A percentile compares a stretch with the other conserved stretches of the same genome.
Conservation (phyloP, 1,139 yeast genomes). For the Protomyces arabidopsidicola region DNA sequence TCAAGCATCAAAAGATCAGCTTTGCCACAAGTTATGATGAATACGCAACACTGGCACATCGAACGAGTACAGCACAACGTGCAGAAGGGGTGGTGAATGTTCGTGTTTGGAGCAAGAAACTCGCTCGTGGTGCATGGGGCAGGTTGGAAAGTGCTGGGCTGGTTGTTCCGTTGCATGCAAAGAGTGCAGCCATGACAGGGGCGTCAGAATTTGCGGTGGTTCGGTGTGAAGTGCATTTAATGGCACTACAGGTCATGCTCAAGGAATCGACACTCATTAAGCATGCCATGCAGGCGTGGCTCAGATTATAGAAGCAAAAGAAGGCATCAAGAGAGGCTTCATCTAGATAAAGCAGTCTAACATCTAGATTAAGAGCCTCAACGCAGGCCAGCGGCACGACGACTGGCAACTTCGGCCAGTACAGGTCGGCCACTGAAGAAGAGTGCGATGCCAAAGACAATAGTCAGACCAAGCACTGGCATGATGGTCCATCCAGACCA, state of each 20-base stretch:
- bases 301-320: background rate
- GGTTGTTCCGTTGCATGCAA: constrained; percentile 30
- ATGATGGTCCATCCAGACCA: constrained; percentile 25
- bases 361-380: background rate
- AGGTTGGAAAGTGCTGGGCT: constrained; percentile 10
- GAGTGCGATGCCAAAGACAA: constrained; percentile 3
- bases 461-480: constrained; percentile 5
- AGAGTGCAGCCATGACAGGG: constrained; percentile 18
- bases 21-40: constrained; percentile 76
- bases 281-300: background rate
- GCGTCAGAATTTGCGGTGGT: constrained; percentile 33
- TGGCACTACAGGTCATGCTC: background rate
- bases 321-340: background rate
- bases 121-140: constrained; percentile 11
- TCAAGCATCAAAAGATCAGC: constrained; percentile 48
- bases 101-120: background rate
- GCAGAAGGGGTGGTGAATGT: constrained; percentile 8
- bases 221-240: constrained; percentile 7
- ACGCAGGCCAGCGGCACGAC: constrained; percentile 13
- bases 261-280: background rate
- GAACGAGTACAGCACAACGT: constrained; percentile 15
- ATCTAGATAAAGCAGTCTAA: background rate
- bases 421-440: constrained; percentile 17
- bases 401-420: constrained; percentile 1
- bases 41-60: constrained; percentile 44